A percentile compares a stretch with the other conserved stretches of the same genome.
Conservation (phyloP, 192 early-diverging fungal genomes). For the Mortierella hygrophila region DNA sequence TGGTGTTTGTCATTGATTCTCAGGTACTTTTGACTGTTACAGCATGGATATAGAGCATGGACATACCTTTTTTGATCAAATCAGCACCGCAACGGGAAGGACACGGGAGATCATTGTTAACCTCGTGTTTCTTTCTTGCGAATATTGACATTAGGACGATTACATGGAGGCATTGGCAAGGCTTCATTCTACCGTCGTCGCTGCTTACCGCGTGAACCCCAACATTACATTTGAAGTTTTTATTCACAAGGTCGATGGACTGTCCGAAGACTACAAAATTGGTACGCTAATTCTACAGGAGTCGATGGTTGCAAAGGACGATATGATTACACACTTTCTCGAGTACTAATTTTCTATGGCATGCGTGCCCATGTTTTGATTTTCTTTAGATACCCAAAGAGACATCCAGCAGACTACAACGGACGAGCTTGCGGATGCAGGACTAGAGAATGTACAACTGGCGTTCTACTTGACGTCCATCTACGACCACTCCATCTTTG, state of each 20-base stretch:
- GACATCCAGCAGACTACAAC: constrained; percentile 93
- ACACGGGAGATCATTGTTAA: not conserved
- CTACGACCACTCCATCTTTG: constrained; percentile 94
- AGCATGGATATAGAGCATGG: not conserved
- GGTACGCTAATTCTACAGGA: constrained; percentile 57
- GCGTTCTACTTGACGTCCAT: constrained; percentile 93
- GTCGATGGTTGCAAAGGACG: not conserved
- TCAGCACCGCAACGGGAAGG: not conserved
- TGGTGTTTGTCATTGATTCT: constrained; percentile 96
- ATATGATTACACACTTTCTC: not conserved
- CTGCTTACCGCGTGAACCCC: constrained; percentile 84
- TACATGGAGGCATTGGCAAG: constrained; percentile 81
- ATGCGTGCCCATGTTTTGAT: not conserved
- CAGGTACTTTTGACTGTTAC: constrained; percentile 68
- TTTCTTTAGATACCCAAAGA: constrained; percentile 83
- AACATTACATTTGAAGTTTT: constrained; percentile 93
- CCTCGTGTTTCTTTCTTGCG: not conserved
- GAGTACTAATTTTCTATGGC: not conserved
- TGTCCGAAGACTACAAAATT: constrained; percentile 96
- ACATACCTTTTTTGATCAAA: not conserved
- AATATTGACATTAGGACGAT: constrained; percentile 72
- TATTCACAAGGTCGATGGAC: constrained; percentile 96
- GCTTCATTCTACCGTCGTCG: constrained; percentile 78
- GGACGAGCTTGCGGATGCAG: constrained; percentile 86
- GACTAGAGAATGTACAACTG: constrained; percentile 81